Evolutionary conservation across 805 yeast species (phyloP), one percentile per base, ranked within the genome.

Genomic region (Suhomyces tanzawaensis): DNA sequence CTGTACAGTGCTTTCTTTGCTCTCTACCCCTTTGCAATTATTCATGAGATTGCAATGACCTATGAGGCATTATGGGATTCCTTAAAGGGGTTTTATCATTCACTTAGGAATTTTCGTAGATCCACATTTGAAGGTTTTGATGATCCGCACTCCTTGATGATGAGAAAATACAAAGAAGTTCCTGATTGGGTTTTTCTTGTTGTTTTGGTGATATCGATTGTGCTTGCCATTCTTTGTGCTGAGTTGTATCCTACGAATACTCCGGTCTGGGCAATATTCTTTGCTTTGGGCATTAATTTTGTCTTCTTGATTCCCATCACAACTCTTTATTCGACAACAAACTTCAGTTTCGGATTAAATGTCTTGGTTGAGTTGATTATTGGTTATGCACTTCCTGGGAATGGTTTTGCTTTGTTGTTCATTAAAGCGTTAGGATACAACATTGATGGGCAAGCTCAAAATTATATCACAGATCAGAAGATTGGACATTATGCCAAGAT

Each of bases 401-500:
- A 57, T 29, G 53, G 52, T 28, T 29, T 50, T 8, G 60, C 60
- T 2, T 40, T 55, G 33, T 48, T 40, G 38, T 42, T 49, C 25
- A 36, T 55, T 19, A 53, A 53, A 33, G 55, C 58, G 2, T 44
- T 53, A 13, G 62, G 60, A 15, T 41, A 46, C 44, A 52, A 52
- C 31, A 57, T 55, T 16, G 62, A 57, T 36, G 55, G 52, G 4
- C 66, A 60, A 42, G 58, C 62, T 3, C 52, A 57, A 26, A 55
- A 49, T 37, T 58, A 51, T 43, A 49, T 64, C 16, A 57, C 68
- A 2, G 68, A 65, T 44, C 69, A 64, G 43, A 66, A 65, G 38
- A 46, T 60, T 39, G 70, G 41, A 4, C 56, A 52, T 32, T 53
- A 53, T 31, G 36, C 49, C 5, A 48, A 48, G 38, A 29, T 52